A percentile compares a stretch with the other conserved stretches of the same genome.
These are phyloP conservation scores for Euclidium syriacum DNA, from an alignment of 345 rosid genomes.

Conservation along the genomic window DNA sequence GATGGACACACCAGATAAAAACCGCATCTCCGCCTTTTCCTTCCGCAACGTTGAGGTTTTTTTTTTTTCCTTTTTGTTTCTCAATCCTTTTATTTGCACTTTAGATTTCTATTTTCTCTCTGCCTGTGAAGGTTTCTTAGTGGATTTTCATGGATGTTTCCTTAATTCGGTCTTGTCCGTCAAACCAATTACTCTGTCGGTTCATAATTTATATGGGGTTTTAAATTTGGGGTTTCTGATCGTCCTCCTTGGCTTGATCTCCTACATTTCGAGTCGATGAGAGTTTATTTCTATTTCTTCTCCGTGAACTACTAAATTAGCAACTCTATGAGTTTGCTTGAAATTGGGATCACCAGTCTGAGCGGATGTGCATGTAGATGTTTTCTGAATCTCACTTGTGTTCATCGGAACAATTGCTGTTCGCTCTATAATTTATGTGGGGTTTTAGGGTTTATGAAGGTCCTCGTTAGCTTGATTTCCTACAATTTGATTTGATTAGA, in stretches of 20 bases:
- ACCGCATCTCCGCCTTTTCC: conserved; percentile 35
- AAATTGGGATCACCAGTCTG: not conserved
- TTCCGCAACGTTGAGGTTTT: conserved; percentile 46
- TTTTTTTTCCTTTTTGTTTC: too few relatives aligned
- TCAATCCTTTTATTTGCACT: not conserved
- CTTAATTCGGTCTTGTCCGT: too few relatives aligned
- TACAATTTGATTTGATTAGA: not conserved
- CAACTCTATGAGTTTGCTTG: too few relatives aligned
- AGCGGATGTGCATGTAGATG: not conserved
- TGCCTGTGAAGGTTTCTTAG: not conserved
- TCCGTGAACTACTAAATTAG: too few relatives aligned
- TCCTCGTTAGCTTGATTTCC: not conserved
- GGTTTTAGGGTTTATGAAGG: not conserved
- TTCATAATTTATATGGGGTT: too few relatives aligned
- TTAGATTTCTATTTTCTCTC: not conserved
- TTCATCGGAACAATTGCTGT: not conserved
- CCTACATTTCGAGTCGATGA: too few relatives aligned
- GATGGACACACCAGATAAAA: conserved; percentile 62
- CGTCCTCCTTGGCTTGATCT: too few relatives aligned
- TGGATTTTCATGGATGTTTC: too few relatives aligned
- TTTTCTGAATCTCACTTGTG: not conserved
- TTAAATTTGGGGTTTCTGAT: too few relatives aligned
- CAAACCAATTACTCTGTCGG: too few relatives aligned
- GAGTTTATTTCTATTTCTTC: too few relatives aligned
- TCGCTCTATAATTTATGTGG: not conserved